A percentile compares a stretch with the other conserved stretches of the same genome.
These are phyloP conservation scores for Fomitiporia mediterranea DNA, from an alignment of 1,284 basidiomycete genomes.

Conservation along the genomic window DNA sequence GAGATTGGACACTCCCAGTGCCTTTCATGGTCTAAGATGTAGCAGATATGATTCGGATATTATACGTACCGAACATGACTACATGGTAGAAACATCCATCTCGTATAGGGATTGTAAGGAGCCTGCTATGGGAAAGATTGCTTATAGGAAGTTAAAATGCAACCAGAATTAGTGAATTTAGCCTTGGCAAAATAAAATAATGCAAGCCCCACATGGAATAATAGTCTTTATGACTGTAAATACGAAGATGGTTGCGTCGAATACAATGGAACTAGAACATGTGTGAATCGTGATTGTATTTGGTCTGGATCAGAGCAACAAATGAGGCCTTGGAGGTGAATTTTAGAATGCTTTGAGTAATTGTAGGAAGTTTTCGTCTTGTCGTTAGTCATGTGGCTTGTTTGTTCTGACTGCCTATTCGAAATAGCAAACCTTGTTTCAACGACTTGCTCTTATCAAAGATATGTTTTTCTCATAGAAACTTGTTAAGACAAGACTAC, in stretches of 20 bases:
- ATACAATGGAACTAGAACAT: slow-evolving; percentile 6
- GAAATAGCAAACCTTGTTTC: too few relatives aligned
- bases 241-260: slow-evolving; percentile 4
- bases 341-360: too few relatives aligned
- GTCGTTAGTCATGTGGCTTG: too few relatives aligned
- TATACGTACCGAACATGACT: slow-evolving; percentile 6
- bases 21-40: background rate
- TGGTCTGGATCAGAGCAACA: too few relatives aligned
- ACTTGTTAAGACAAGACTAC: too few relatives aligned
- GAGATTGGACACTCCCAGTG: slow-evolving; percentile 1
- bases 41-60: background rate
- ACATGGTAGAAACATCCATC: slow-evolving; percentile 10
- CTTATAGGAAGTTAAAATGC: too few relatives aligned
- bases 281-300: background rate
- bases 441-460: too few relatives aligned
- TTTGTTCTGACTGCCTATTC: too few relatives aligned
- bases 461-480: too few relatives aligned
- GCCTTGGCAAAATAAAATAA: too few relatives aligned
- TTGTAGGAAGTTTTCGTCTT: too few relatives aligned
- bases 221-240: background rate
- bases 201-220: background rate
- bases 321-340: too few relatives aligned
- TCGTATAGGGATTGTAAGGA: background rate
- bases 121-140: background rate
- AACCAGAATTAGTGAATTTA: background rate